Evolutionary conservation across 2,329 filamentous ascomycete genomes (phyloP).

Genomic region (Sporothrix protearum): DNA sequence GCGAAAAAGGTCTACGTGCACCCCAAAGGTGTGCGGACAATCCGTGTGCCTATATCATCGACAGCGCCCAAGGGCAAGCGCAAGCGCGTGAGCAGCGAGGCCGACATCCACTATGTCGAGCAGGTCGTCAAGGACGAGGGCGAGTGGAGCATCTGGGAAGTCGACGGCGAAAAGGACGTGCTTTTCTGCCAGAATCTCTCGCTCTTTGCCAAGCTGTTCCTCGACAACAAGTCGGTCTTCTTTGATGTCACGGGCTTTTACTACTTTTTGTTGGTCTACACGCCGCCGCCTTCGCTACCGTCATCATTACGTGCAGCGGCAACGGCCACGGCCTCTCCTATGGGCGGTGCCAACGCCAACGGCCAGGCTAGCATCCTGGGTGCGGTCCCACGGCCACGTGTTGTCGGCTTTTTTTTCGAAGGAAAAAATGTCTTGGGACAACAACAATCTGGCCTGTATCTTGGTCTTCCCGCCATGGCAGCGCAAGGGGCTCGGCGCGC

Average conservation of each 20-base stretch:
- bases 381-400: conserved; percentile 35
- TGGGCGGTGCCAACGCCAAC: conserved; percentile 12
- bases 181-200: conserved; percentile 94
- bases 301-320: conserved; percentile 15
- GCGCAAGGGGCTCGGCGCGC: conserved; percentile 77
- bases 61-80: conserved; percentile 37
- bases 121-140: conserved; percentile 56
- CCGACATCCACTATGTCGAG: conserved; percentile 37
- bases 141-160: conserved; percentile 83
- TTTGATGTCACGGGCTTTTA: conserved; percentile 94
- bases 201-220: conserved; percentile 93
- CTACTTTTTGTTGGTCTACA: conserved; percentile 87
- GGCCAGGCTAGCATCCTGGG: conserved; percentile 16
- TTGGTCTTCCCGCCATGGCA: conserved; percentile 95
- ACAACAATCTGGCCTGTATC: conserved; percentile 96
- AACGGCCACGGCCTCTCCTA: conserved; percentile 22
- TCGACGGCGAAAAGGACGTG: conserved; percentile 83
- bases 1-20: conserved; percentile 70
- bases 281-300: conserved; percentile 41
- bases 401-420: conserved; percentile 97
- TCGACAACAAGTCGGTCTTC: conserved; percentile 97
- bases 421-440: conserved; percentile 99
- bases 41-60: conserved; percentile 38
- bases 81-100: conserved; percentile 34
- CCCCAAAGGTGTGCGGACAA: conserved; percentile 45